Conservation (phyloP, 257 asterid species). For the Penstemon barbatus region DNA sequence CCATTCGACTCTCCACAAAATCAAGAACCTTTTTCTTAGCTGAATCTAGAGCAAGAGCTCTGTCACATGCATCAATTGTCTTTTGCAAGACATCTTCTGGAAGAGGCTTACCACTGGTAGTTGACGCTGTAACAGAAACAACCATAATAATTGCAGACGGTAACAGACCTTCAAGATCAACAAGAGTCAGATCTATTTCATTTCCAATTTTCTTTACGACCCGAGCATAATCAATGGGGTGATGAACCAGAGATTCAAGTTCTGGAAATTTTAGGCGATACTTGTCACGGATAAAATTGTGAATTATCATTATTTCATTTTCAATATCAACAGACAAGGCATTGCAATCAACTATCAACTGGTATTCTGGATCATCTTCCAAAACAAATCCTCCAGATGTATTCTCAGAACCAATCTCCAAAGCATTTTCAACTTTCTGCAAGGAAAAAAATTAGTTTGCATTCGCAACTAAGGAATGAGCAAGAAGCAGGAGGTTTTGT, state of each 20-base stretch:
- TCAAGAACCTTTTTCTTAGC: slow-evolving; percentile 91
- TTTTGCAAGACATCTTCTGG: slow-evolving; percentile 85
- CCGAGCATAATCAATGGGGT: slow-evolving; percentile 95
- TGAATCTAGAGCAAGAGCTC: slow-evolving; percentile 79
- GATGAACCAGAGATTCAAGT: slow-evolving; percentile 93
- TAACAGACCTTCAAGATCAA: slow-evolving; percentile 91
- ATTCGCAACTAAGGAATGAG: slow-evolving; percentile 1
- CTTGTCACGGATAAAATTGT: slow-evolving; percentile 93
- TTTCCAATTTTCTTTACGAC: slow-evolving; percentile 88
- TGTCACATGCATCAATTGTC: slow-evolving; percentile 86
- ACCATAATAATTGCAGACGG: slow-evolving; percentile 98
- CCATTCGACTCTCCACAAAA: slow-evolving; percentile 96
- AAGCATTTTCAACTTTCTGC: slow-evolving; percentile 91
- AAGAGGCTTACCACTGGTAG: slow-evolving; percentile 98
- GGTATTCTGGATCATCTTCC: slow-evolving; percentile 98
- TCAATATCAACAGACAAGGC: slow-evolving; percentile 90
- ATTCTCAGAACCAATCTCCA: slow-evolving; percentile 59
- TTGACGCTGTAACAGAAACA: slow-evolving; percentile 93
- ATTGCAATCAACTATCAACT: slow-evolving; percentile 89
- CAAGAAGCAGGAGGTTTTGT: background rate
- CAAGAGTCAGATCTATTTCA: slow-evolving; percentile 87
- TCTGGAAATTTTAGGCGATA: slow-evolving; percentile 92
- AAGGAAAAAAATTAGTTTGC: slow-evolving; percentile 27
- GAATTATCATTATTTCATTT: slow-evolving; percentile 87
- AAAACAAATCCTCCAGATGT: slow-evolving; percentile 56